Evolutionary conservation across 2,329 filamentous ascomycete species (phyloP).

Genomic region (Cyphellophora attinorum): DNA sequence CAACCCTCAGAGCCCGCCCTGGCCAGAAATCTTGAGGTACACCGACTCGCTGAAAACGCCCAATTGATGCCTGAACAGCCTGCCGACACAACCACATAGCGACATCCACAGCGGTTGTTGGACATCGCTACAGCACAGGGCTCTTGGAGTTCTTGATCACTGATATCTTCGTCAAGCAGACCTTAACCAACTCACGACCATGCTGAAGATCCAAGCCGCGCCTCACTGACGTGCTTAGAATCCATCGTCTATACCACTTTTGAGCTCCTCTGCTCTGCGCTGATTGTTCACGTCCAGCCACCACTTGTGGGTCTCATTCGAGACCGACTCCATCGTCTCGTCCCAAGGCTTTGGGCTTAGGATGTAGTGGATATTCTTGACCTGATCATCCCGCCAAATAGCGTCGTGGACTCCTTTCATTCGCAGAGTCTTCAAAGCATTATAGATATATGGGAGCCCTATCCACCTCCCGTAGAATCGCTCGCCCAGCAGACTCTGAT

Average conservation of each 20-base stretch:
- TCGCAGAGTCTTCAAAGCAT: conserved; percentile 51
- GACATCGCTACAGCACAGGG: no score
- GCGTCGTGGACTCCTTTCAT: conserved; percentile 33
- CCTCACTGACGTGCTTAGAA: conserved; percentile 28
- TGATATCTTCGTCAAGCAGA: no score
- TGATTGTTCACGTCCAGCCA: conserved; percentile 47
- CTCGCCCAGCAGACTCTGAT: conserved; percentile 50
- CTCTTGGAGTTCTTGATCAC: no score
- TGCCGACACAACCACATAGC: no score
- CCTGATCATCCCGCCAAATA: conserved; percentile 51
- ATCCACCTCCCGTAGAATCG: conserved; percentile 50
- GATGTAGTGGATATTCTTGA: conserved; percentile 57
- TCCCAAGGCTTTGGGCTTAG: conserved; percentile 56
- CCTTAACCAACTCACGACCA: background rate
- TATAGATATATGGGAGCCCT: conserved; percentile 50
- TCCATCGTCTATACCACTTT: conserved; percentile 38
- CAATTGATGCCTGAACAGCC: no score
- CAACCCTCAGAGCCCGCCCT: no score
- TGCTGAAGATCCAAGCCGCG: background rate
- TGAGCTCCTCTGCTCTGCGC: conserved; percentile 39
- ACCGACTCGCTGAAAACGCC: no score
- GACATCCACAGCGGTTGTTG: no score
- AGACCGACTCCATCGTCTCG: conserved; percentile 29
- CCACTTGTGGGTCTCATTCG: conserved; percentile 45
- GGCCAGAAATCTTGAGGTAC: no score